Evolutionary conservation across 495 filamentous ascomycete genomes (phyloP), one percentile per base, ranked within the genome.

Genomic region (Aspergillus bridgeri): DNA sequence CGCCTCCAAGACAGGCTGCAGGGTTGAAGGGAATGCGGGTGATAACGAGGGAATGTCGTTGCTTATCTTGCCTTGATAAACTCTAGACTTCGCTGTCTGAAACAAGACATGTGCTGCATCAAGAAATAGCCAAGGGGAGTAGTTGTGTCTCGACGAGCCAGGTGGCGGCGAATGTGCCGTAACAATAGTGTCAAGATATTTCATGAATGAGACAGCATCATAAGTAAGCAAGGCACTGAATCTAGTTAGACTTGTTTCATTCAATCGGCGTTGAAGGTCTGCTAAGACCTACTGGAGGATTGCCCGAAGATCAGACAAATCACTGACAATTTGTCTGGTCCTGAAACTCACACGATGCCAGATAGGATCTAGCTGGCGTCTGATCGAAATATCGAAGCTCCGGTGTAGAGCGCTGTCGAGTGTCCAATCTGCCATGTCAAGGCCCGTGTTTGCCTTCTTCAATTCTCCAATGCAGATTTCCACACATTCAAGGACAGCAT

Each of bases 371-470:
- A 98, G 75, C 70, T 98, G 94, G 64, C 93, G 85, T 50, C 92
- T 77, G 49, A 98, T 85, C 57, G 92, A 85, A 33, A 90, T 78
- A 70, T 98, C 95, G 68, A 98, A 98, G 61, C 87, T 93, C 68
- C 87, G 89, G 59, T 97, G 89, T 54, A 98, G 74, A 21, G 94
- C 95, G 69, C 91, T 96, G 68, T 98, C 95, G 19, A 96, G 76
- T 54, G 91, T 98, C 94, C 94, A 98, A 61, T 97, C 92, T 57
- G 93, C 93, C 88, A 98, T 89, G 60, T 98, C 95, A 6, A 98
- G 74, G 0, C 92, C 91, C 0, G 86, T 80, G 65, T 96, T 97
- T 8, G 84, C 79, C 68, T 96, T 97, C 67, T 91, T 92, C 17
- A 98, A 77, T 67, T 98, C 95, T 24, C 86, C 81, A 61, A 98